A percentile compares a stretch with the other conserved stretches of the same genome.
Conservation (phyloP, 495 filamentous ascomycete genomes). For the Cairneyella variabilis region DNA sequence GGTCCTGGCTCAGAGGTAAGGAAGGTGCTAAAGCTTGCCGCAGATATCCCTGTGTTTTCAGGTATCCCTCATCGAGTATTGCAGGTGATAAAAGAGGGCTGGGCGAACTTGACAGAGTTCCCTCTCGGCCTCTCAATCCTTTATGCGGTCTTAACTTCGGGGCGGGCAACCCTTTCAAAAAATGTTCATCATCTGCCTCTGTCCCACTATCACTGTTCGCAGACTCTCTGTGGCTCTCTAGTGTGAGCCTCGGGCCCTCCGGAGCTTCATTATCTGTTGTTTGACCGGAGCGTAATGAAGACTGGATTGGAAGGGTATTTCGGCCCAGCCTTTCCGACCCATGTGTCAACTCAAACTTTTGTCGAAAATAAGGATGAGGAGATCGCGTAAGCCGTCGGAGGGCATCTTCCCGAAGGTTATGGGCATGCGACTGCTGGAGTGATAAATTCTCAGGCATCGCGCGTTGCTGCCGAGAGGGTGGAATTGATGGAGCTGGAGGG, state of each 20-base stretch:
- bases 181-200: constrained; percentile 84
- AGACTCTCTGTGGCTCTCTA: constrained; percentile 26
- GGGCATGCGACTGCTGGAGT: constrained; percentile 17
- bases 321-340: constrained; percentile 29
- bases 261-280: constrained; percentile 20
- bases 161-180: constrained; percentile 77
- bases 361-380: constrained; percentile 72
- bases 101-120: constrained; percentile 40
- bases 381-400: constrained; percentile 62
- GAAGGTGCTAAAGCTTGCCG: not conserved
- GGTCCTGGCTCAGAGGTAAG: constrained; percentile 2
- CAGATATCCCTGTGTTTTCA: not conserved
- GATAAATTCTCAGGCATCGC: constrained; percentile 24
- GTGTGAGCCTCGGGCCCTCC: not conserved
- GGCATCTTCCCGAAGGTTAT: constrained; percentile 23
- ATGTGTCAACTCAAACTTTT: constrained; percentile 44
- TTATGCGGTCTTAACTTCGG: constrained; percentile 68
- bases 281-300: constrained; percentile 10
- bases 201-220: constrained; percentile 82
- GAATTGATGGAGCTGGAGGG: not conserved
- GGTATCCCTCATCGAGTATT: constrained; percentile 44
- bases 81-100: constrained; percentile 60
- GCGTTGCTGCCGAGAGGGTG: not conserved
- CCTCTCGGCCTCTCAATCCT: constrained; percentile 58
- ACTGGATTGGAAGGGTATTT: constrained; percentile 6